Evolutionary conservation across 768 basidiomycete species (phyloP), one percentile per base, ranked within the genome.

Genomic region (Serendipita sp.): DNA sequence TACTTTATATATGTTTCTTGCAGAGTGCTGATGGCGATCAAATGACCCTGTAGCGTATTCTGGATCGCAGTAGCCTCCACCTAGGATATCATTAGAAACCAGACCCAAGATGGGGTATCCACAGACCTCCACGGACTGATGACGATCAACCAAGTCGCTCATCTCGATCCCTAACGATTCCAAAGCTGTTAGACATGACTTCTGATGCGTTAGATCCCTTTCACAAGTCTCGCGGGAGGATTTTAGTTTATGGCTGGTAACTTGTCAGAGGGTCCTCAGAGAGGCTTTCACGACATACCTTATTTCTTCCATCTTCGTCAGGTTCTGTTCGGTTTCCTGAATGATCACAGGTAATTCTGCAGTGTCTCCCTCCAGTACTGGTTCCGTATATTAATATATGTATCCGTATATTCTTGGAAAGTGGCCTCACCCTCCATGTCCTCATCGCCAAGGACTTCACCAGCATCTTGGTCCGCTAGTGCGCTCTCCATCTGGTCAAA

Each of bases 311-410:
- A 90, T 82, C 3, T 76, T 71, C n/a, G 68, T 68, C 10, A 80
- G 75, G 65, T 78, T 77, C 43, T 81, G 80, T 67, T 90, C 84
- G 44, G 91, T 71, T 67, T 91, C 90, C 2, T 75, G 71, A 74
- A 92, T 82, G 62, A 92, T 88, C 3, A 78, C 75, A 2, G 86
- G 85, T 3, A 92, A 75, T 69, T 90, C 88, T 8, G 86, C 80
- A 1, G 86, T 87, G 70, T 92, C 89, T 44, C 87, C 78, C 67
- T 85, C 82, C 84, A 92, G 90, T 33, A 83, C 90, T 89, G 62
- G n/a, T 48, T 13, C 40, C 40, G 53, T 23, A 13, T 13, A 40
- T 40, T 2, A 40, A 1, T 40, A 23, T 13, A 13, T 13, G 13
- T 40, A 40, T 13, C 40, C 40, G 2, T 40, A 13, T 40, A 13